A percentile compares a stretch with the other conserved stretches of the same genome.
These are phyloP conservation scores for Beauveria brongniartii DNA, from an alignment of 2,329 filamentous ascomycete genomes.

Conservation along the genomic window DNA sequence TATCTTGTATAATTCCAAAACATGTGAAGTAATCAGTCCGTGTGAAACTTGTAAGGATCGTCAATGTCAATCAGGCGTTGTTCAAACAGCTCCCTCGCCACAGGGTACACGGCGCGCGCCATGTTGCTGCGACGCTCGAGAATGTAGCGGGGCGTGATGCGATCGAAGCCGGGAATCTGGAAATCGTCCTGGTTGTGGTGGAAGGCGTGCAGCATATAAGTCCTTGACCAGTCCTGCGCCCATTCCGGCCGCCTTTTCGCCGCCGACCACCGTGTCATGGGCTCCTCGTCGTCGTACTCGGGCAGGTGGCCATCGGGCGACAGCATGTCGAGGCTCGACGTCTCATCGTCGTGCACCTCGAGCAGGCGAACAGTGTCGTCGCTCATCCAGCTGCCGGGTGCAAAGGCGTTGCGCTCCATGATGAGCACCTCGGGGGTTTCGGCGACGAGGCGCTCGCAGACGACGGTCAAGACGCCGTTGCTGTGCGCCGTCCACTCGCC, in stretches of 20 bases:
- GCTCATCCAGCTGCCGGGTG: constrained; percentile 13
- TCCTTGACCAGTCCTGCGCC: constrained; percentile 10
- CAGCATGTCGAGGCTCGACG: background rate
- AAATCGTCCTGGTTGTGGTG: constrained; percentile 4
- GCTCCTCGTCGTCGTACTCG: background rate
- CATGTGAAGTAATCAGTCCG: background rate
- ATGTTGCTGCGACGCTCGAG: constrained; percentile 15
- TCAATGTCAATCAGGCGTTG: constrained; percentile 12
- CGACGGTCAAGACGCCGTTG: constrained; percentile 15
- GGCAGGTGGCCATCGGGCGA: background rate
- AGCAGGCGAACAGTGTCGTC: constrained; percentile 7
- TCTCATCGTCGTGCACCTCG: constrained; percentile 10
- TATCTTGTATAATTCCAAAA: background rate
- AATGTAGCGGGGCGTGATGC: constrained; percentile 15
- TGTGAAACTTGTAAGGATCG: constrained; percentile 10
- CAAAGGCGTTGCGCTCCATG: constrained; percentile 16
- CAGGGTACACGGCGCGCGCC: constrained; percentile 14
- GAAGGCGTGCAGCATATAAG: constrained; percentile 15
- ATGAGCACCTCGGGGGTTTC: constrained; percentile 15
- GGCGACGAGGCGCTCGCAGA: constrained; percentile 38
- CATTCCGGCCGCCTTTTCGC: constrained; percentile 3
- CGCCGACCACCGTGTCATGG: background rate
- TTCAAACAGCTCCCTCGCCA: constrained; percentile 14
- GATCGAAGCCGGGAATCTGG: background rate
- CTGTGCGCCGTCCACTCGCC: constrained; percentile 18